A percentile compares a stretch with the other conserved stretches of the same genome.
Conservation (phyloP, 2,329 filamentous ascomycete genomes). For the Stagonosporopsis vannaccii region DNA sequence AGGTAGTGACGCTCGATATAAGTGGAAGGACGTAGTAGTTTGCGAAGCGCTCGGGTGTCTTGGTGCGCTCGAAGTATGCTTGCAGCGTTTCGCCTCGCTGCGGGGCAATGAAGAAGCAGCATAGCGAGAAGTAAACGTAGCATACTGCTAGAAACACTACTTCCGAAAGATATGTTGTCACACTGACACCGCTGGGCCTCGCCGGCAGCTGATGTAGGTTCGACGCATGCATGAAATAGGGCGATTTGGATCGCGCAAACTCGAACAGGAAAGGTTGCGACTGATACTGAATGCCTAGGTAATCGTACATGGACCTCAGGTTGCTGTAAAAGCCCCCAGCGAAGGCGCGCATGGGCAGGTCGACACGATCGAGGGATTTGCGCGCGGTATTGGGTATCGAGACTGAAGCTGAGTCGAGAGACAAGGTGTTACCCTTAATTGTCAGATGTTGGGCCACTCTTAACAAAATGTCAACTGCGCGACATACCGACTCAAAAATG, state of each 20-base stretch:
- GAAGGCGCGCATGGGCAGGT: conserved; percentile 62
- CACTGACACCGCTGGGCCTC: conserved; percentile 46
- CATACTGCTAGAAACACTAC: conserved; percentile 56
- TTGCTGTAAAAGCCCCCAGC: conserved; percentile 63
- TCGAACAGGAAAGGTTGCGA: conserved; percentile 62
- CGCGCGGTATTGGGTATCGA: conserved; percentile 42
- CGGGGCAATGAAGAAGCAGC: conserved; percentile 59
- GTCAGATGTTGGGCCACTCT: not conserved
- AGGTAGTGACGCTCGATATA: conserved; percentile 63
- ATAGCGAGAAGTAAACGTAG: conserved; percentile 63
- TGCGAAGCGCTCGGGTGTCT: conserved; percentile 57
- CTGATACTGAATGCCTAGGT: conserved; percentile 60
- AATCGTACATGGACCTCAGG: conserved; percentile 63
- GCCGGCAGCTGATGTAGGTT: conserved; percentile 61
- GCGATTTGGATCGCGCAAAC: conserved; percentile 50
- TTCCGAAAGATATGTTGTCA: conserved; percentile 55
- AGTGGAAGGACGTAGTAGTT: conserved; percentile 62
- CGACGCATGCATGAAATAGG: conserved; percentile 63
- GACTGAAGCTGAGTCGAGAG: conserved; percentile 56
- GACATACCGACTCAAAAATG: conserved; percentile 56
- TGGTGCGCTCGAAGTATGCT: conserved; percentile 60
- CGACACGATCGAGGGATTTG: conserved; percentile 48
- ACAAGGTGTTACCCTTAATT: conserved; percentile 52
- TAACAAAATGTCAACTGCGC: not conserved
- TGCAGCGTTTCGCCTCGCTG: conserved; percentile 55